phyloP scores from a whole-genome alignment of 2,329 filamentous ascomycete genomes.

The Cladorrhinum sp. region DNA sequence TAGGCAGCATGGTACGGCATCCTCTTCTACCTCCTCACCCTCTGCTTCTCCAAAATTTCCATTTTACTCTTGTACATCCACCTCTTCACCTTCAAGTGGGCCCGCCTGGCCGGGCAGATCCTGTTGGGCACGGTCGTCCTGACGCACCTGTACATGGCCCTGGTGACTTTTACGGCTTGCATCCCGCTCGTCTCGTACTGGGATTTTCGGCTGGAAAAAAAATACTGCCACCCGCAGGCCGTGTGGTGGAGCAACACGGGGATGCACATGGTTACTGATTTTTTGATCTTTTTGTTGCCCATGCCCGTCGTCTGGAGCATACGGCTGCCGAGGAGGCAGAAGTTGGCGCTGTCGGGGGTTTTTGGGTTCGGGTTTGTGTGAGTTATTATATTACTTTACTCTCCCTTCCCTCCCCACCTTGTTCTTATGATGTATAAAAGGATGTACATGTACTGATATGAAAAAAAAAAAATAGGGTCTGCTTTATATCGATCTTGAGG shows the following conservation, averaged over 20 bases:
- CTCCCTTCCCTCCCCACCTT: background rate
- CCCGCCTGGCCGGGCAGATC: conserved; percentile 30
- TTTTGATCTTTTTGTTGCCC: conserved; percentile 43
- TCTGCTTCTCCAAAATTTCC: conserved; percentile 30
- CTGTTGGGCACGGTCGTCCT: conserved; percentile 28
- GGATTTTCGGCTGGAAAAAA: conserved; percentile 23
- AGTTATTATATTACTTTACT: background rate
- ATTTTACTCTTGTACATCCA: conserved; percentile 32
- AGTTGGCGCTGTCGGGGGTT: conserved; percentile 19
- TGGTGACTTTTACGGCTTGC: conserved; percentile 29
- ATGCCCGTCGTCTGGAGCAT: conserved; percentile 29
- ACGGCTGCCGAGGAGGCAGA: conserved; percentile 14
- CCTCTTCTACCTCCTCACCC: conserved; percentile 29
- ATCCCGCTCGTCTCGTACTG: conserved; percentile 31
- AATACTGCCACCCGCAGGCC: conserved; percentile 23
- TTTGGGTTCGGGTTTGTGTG: conserved; percentile 22
- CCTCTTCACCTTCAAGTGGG: conserved; percentile 30
- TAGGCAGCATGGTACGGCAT: conserved; percentile 30
- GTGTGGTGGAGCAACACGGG: conserved; percentile 26
- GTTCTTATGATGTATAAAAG: background rate
- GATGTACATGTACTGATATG: background rate
- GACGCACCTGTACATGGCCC: conserved; percentile 26
- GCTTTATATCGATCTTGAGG: conserved; percentile 34
- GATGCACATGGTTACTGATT: conserved; percentile 27
- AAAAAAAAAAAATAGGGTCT: conserved; percentile 28